A percentile compares a stretch with the other conserved stretches of the same genome.
These are phyloP conservation scores for Mycena polygramma DNA, from an alignment of 768 basidiomycete genomes.

Conservation along the genomic window DNA sequence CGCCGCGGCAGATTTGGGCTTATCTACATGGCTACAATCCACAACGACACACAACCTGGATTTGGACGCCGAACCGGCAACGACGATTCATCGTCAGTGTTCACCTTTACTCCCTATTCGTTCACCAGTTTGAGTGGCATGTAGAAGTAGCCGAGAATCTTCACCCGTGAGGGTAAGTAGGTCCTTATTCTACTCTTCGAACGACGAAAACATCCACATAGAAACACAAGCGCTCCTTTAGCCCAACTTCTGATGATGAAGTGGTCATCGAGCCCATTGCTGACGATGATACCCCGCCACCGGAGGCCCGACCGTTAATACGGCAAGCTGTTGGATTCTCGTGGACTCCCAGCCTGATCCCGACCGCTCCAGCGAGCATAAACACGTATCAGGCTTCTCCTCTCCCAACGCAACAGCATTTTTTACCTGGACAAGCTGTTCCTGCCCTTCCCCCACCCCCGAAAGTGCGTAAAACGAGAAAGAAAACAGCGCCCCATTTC, in stretches of 20 bases:
- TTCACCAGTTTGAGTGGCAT: constrained; percentile 18
- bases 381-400: constrained; percentile 59
- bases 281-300: constrained; percentile 64
- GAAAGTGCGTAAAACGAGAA: constrained; percentile 45
- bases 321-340: constrained; percentile 72
- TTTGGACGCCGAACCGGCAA: constrained; percentile 54
- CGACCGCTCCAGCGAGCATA: constrained; percentile 48
- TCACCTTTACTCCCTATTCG: background rate
- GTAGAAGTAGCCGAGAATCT: constrained; percentile 71
- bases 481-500: constrained; percentile 55
- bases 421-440: constrained; percentile 69
- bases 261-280: constrained; percentile 53
- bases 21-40: constrained; percentile 16
- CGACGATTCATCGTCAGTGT: constrained; percentile 55
- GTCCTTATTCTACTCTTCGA: constrained; percentile 2
- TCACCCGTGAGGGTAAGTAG: constrained; percentile 61
- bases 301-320: constrained; percentile 61
- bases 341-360: constrained; percentile 43
- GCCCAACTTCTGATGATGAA: constrained; percentile 68
- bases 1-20: background rate
- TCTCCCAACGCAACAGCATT: constrained; percentile 44
- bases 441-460: constrained; percentile 36
- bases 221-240: constrained; percentile 63
- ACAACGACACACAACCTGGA: constrained; percentile 32
- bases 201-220: constrained; percentile 40